Conservation (phyloP, 169 alveolate species). For the Theileria parva region DNA sequence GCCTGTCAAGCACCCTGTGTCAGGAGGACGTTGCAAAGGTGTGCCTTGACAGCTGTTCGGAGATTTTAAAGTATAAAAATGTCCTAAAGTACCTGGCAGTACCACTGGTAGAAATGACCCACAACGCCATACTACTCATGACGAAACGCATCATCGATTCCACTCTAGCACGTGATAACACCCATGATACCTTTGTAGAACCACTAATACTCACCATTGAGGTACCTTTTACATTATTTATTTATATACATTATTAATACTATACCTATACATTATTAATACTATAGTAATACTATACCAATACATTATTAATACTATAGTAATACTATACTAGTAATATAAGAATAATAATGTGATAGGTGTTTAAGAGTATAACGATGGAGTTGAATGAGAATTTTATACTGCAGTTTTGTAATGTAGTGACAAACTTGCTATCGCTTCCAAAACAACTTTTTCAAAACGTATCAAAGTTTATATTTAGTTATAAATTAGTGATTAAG, state of each 20-base stretch:
- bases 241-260: neutral
- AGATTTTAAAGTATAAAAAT: constrained; percentile 27
- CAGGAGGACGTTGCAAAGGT: constrained; percentile 33
- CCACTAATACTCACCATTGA: constrained; percentile 10
- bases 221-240: neutral
- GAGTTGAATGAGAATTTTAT: constrained; percentile 35
- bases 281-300: neutral
- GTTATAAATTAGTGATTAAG: neutral
- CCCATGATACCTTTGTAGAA: constrained; percentile 3
- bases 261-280: neutral
- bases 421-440: constrained; percentile 60
- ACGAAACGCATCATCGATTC: constrained; percentile 27
- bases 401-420: constrained; percentile 53
- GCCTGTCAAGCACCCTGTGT: constrained; percentile 33
- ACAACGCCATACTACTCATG: constrained; percentile 36
- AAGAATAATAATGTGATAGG: constrained; percentile 9
- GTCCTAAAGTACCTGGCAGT: constrained; percentile 35
- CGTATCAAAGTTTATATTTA: constrained; percentile 1
- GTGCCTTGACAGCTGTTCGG: constrained; percentile 19
- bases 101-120: constrained; percentile 47
- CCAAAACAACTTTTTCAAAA: constrained; percentile 37
- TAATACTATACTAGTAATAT: too few species aligned
- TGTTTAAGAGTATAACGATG: constrained; percentile 37
- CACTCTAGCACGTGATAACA: neutral
- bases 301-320: neutral